These are phyloP conservation scores for Pharus latifolius DNA, from an alignment of 176 grass and related monocot species.

Conservation along the genomic window DNA sequence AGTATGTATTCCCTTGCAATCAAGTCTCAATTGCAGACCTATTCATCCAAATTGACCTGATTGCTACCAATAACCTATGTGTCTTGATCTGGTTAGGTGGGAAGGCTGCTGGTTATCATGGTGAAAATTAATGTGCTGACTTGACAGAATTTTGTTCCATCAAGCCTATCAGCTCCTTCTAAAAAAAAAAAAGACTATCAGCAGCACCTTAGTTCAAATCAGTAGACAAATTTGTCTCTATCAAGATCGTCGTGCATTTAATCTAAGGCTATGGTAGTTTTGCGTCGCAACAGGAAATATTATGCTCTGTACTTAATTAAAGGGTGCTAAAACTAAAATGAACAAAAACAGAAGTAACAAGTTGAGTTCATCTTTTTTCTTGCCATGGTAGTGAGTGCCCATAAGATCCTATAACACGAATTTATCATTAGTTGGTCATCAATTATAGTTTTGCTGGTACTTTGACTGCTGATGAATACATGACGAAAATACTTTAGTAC, in stretches of 20 bases:
- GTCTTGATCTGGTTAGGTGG: neutral
- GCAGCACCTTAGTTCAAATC: slow-evolving; percentile 7
- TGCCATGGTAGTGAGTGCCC: neutral
- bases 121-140: neutral
- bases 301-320: slow-evolving; percentile 21
- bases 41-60: slow-evolving; percentile 5
- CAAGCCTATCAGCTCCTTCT: neutral
- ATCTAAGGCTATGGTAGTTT: slow-evolving; percentile 15
- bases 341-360: neutral
- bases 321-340: slow-evolving; percentile 15
- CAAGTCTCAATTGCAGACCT: slow-evolving; percentile 14
- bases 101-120: neutral
- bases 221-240: slow-evolving; percentile 7
- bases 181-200: too few relatives aligned
- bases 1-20: slow-evolving; percentile 17
- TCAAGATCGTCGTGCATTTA: slow-evolving; percentile 18
- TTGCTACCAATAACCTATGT: neutral
- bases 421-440: neutral
- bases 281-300: slow-evolving; percentile 15
- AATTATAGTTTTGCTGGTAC: neutral
- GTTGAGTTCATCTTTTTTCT: slow-evolving; percentile 1
- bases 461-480: neutral
- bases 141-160: slow-evolving; percentile 4
- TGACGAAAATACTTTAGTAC: neutral
- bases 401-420: slow-evolving; percentile 4